Evolutionary conservation across 306 rosid genomes (phyloP).

Genomic region (Cajanus cajan): DNA sequence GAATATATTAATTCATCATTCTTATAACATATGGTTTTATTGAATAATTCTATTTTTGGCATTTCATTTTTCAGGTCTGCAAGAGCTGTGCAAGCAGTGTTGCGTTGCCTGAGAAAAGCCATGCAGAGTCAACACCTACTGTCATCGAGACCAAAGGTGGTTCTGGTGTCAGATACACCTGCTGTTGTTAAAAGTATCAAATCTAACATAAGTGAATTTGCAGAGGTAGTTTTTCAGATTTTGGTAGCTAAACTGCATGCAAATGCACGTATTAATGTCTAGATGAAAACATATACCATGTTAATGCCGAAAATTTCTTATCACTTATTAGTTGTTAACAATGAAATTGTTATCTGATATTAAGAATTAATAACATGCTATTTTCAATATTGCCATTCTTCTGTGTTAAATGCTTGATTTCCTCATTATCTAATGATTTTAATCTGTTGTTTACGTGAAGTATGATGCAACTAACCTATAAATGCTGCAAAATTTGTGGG

Average conservation of each 20-base stretch:
- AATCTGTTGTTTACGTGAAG: background rate
- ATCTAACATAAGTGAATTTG: conserved; percentile 64
- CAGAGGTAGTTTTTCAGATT: conserved; percentile 63
- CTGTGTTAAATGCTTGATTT: background rate
- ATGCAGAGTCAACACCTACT: conserved; percentile 33
- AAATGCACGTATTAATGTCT: background rate
- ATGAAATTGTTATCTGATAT: background rate
- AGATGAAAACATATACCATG: background rate
- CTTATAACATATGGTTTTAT: conserved; percentile 4
- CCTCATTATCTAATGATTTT: background rate
- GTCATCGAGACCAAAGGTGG: conserved; percentile 65
- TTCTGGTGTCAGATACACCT: conserved; percentile 85
- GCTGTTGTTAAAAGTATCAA: conserved; percentile 57
- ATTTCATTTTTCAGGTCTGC: conserved; percentile 54
- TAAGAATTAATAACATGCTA: background rate
- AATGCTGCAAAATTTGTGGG: background rate
- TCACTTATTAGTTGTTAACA: background rate
- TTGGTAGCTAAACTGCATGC: background rate
- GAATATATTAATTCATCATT: background rate
- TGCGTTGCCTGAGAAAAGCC: conserved; percentile 66
- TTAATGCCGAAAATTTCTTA: background rate
- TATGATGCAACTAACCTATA: background rate
- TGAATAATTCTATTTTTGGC: conserved; percentile 19
- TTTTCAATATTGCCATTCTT: background rate
- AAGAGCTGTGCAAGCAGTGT: conserved; percentile 74